Percentiles rank a stretch among this genome's conserved stretches.
phyloP scores from a whole-genome alignment of 768 basidiomycete species.

The Macrolepiota albuminosa region DNA sequence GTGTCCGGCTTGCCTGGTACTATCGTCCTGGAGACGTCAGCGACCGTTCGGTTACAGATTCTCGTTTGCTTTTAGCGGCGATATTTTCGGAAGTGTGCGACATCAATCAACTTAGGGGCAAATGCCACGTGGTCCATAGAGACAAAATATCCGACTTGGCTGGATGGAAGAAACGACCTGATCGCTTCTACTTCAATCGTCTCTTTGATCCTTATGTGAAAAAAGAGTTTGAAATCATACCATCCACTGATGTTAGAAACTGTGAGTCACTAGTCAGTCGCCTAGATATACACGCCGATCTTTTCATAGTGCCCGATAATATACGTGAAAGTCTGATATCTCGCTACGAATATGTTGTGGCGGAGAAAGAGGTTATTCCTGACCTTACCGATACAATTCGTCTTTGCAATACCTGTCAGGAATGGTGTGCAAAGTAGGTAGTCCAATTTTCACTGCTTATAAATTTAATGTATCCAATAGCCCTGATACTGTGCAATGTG shows the following conservation, averaged over 20 bases:
- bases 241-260: slow-evolving; percentile 81
- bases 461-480: slow-evolving; percentile 33
- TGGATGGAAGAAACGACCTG: slow-evolving; percentile 90
- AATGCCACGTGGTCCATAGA: slow-evolving; percentile 91
- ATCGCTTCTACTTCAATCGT: slow-evolving; percentile 94
- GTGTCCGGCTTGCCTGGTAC: slow-evolving; percentile 92
- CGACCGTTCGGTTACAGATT: slow-evolving; percentile 87
- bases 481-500: slow-evolving; percentile 83
- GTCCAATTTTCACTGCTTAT: slow-evolving; percentile 12
- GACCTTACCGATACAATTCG: slow-evolving; percentile 86
- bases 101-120: slow-evolving; percentile 86
- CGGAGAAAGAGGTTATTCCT: slow-evolving; percentile 89
- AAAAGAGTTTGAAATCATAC: slow-evolving; percentile 95
- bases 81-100: slow-evolving; percentile 97
- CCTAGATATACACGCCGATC: slow-evolving; percentile 18
- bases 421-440: slow-evolving; percentile 86
- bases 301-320: slow-evolving; percentile 65
- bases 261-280: slow-evolving; percentile 45
- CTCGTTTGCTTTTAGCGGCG: slow-evolving; percentile 87
- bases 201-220: slow-evolving; percentile 98
- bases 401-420: slow-evolving; percentile 78
- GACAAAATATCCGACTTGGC: slow-evolving; percentile 93
- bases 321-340: slow-evolving; percentile 72
- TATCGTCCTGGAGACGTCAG: slow-evolving; percentile 96
- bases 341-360: slow-evolving; percentile 93